phyloP scores from a whole-genome alignment of 2,329 filamentous ascomycete genomes.

The Zasmidium citrigriseum region DNA sequence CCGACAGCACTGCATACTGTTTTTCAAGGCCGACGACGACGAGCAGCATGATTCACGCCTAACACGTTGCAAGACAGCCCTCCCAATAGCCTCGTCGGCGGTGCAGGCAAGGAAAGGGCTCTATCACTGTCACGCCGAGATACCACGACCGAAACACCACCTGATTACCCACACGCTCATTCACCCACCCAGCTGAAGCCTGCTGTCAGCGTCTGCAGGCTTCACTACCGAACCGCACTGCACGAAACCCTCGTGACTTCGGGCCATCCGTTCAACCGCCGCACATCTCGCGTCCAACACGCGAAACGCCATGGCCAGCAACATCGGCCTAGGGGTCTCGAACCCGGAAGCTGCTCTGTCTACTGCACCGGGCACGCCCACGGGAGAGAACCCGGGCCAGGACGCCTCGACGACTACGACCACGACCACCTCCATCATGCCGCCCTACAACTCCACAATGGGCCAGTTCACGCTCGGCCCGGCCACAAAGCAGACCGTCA shows the following conservation, averaged over 20 bases:
- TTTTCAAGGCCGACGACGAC: no score
- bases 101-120: not conserved
- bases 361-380: conserved; percentile 35
- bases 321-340: conserved; percentile 14
- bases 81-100: not conserved
- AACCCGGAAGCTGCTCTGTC: conserved; percentile 28
- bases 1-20: no score
- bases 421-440: conserved; percentile 22
- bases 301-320: conserved; percentile 4
- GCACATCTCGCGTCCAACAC: not conserved
- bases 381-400: conserved; percentile 23
- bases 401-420: conserved; percentile 17
- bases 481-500: conserved; percentile 65
- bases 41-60: not conserved
- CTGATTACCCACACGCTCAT: not conserved
- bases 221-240: not conserved
- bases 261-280: not conserved
- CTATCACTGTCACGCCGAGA: not conserved
- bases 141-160: not conserved
- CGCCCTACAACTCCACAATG: conserved; percentile 44
- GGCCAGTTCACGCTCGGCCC: conserved; percentile 64
- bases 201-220: not conserved
- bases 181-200: not conserved
- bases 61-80: not conserved
- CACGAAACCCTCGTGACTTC: not conserved